Evolutionary conservation across 495 filamentous ascomycete genomes (phyloP).

Genomic region (Astrocystis sublimbata): DNA sequence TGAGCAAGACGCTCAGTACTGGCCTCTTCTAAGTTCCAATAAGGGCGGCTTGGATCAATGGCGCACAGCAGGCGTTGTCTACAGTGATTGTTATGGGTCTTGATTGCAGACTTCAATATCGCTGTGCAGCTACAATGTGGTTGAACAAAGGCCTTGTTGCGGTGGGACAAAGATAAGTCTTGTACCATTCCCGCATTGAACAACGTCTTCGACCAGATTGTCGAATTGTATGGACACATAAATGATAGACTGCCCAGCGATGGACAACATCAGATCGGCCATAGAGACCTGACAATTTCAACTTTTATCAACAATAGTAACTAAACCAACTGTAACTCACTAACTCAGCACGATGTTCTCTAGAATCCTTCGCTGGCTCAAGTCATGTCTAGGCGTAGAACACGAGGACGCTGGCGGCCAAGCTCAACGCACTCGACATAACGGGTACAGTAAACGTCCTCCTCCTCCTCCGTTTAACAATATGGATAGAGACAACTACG

Average conservation of each 20-base stretch:
- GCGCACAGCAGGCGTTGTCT: neutral
- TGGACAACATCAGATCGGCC: neutral
- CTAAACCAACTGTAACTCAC: too few species aligned
- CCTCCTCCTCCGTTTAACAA: too few species aligned
- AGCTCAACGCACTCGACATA: too few species aligned
- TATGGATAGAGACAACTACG: too few species aligned
- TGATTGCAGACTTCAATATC: neutral
- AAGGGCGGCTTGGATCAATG: neutral
- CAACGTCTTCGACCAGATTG: neutral
- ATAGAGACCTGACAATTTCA: neutral
- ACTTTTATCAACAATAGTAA: neutral
- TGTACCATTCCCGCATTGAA: neutral
- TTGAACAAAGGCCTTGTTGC: slow-evolving; percentile 10
- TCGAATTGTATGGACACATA: neutral
- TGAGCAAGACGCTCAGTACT: neutral
- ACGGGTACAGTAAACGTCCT: too few species aligned
- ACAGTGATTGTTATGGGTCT: neutral
- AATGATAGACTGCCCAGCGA: neutral
- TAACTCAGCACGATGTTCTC: too few species aligned
- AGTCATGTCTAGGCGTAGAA: too few species aligned
- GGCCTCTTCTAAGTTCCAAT: neutral
- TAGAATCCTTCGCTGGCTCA: too few species aligned
- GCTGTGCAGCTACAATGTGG: neutral
- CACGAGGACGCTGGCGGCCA: too few species aligned
- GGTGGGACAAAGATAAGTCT: slow-evolving; percentile 10